phyloP scores from a whole-genome alignment of 345 rosid species.

The Gossypium turneri region DNA sequence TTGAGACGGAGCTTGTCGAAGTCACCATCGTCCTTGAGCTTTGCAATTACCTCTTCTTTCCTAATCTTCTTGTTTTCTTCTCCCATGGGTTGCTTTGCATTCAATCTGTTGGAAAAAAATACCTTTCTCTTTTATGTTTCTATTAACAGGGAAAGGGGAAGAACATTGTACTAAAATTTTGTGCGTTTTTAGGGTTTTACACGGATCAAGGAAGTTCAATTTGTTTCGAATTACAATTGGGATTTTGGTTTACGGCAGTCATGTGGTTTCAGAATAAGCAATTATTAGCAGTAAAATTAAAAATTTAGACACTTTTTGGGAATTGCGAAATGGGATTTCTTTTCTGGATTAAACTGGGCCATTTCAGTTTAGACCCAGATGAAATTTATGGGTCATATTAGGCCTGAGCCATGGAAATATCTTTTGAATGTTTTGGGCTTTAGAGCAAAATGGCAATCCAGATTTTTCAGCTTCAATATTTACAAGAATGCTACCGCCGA shows the following conservation, averaged over 20 bases:
- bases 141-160: neutral
- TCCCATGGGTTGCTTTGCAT: conserved; percentile 7
- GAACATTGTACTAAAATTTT: neutral
- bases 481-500: conserved; percentile 36
- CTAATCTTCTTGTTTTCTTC: conserved; percentile 23
- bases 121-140: neutral
- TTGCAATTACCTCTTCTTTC: conserved; percentile 68
- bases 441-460: too few species aligned
- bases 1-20: conserved; percentile 84
- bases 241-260: neutral
- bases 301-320: too few species aligned
- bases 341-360: too few species aligned
- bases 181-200: neutral
- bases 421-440: too few species aligned
- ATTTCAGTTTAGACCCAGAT: too few species aligned
- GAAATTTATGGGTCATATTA: too few species aligned
- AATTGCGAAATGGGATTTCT: too few species aligned
- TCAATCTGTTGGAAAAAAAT: neutral
- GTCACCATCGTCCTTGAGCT: conserved; percentile 83
- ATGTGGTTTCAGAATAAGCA: neutral
- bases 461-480: neutral
- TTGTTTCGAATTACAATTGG: neutral
- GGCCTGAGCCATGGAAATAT: too few species aligned
- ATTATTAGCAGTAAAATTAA: neutral
- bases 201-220: neutral